These are phyloP conservation scores for Wallacemonas rigidus DNA, from an alignment of 208 protist species.

Conservation along the genomic window DNA sequence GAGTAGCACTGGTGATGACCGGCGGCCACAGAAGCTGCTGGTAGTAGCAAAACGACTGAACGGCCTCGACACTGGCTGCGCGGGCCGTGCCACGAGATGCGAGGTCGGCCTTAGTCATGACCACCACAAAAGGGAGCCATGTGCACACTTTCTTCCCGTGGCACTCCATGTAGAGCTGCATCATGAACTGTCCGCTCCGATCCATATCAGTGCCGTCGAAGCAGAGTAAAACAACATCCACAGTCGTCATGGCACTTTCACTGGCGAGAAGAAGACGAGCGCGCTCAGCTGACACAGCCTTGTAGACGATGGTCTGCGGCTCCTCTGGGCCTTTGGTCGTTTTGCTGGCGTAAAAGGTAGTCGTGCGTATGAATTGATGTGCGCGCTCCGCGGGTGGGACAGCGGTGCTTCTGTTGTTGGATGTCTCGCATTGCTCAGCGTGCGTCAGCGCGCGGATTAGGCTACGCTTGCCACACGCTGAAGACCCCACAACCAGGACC, in stretches of 20 bases:
- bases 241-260: conserved; percentile 39
- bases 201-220: conserved; percentile 58
- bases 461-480: conserved; percentile 51
- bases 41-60: conserved; percentile 48
- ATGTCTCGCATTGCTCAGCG: conserved; percentile 18
- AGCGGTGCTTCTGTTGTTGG: neutral
- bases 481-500: conserved; percentile 61
- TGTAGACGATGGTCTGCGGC: conserved; percentile 42
- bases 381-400: conserved; percentile 1
- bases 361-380: conserved; percentile 34
- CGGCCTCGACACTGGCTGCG: conserved; percentile 4
- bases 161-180: conserved; percentile 16
- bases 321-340: conserved; percentile 1
- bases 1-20: conserved; percentile 63
- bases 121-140: conserved; percentile 73
- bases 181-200: conserved; percentile 21
- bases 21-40: conserved; percentile 83
- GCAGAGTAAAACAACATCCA: conserved; percentile 84
- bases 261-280: conserved; percentile 50
- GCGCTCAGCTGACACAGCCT: conserved; percentile 37
- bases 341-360: conserved; percentile 35
- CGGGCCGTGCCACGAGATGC: conserved; percentile 4
- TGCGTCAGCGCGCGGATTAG: conserved; percentile 54
- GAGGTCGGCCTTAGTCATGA: conserved; percentile 78
- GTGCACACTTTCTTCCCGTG: conserved; percentile 21